A percentile compares a stretch with the other conserved stretches of the same genome.
Conservation (phyloP, 1,284 basidiomycete species). For the Bjerkandera adusta region DNA sequence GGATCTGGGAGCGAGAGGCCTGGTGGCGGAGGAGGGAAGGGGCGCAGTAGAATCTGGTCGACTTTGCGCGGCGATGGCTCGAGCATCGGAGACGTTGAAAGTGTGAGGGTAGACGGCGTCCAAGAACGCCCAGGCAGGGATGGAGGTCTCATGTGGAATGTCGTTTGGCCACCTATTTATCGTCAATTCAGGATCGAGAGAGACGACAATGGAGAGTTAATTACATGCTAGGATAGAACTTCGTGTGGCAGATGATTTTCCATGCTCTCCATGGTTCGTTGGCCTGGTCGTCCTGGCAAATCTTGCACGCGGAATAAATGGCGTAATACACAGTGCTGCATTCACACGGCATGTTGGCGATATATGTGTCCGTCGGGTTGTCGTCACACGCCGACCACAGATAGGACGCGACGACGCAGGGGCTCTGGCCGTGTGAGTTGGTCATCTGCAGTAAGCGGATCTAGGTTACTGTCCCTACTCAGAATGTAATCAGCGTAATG, state of each 20-base stretch:
- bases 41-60: conserved; percentile 11
- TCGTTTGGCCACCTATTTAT: no score
- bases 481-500: no score
- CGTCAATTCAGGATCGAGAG: no score
- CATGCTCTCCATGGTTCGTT: no score
- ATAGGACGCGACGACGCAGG: conserved; percentile 18
- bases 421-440: conserved; percentile 16
- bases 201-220: no score
- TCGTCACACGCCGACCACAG: conserved; percentile 17
- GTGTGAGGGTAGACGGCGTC: conserved; percentile 12
- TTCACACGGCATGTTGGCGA: conserved; percentile 15
- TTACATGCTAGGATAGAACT: no score
- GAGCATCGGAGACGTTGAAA: conserved; percentile 18
- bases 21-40: neutral
- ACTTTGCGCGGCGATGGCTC: neutral
- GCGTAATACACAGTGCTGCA: conserved; percentile 19
- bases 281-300: conserved; percentile 11
- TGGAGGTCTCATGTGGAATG: conserved; percentile 15
- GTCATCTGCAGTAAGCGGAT: conserved; percentile 10
- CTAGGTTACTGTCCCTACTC: no score
- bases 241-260: no score
- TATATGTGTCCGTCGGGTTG: conserved; percentile 15
- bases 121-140: conserved; percentile 18
- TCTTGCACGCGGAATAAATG: conserved; percentile 12
- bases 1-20: no score